Conservation (phyloP, 2,329 filamentous ascomycete genomes). For the Fusarium metavorans region DNA sequence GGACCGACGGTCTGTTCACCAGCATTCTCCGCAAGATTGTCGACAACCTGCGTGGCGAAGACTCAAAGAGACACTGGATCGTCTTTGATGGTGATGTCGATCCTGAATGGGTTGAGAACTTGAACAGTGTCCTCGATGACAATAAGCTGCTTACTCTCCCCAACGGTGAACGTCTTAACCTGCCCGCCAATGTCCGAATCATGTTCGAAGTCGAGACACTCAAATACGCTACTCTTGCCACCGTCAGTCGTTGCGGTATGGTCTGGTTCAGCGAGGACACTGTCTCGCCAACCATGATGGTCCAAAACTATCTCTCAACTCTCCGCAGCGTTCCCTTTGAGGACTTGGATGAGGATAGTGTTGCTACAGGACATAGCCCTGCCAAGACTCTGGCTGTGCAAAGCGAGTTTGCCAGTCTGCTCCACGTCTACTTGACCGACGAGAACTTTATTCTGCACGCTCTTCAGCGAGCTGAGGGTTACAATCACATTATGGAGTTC, state of each 20-base stretch:
- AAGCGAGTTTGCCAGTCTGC: conserved; percentile 80
- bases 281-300: conserved; percentile 92
- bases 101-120: conserved; percentile 98
- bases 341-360: conserved; percentile 92
- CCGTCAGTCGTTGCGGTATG: conserved; percentile 99
- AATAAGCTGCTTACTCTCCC: conserved; percentile 98
- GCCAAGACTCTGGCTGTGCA: conserved; percentile 85
- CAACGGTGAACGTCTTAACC: conserved; percentile 96
- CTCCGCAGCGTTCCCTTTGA: conserved; percentile 89
- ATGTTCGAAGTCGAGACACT: conserved; percentile 99
- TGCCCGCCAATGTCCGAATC: conserved; percentile 95
- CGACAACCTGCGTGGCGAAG: conserved; percentile 97
- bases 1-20: conserved; percentile 98
- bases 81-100: conserved; percentile 99
- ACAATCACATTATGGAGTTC: conserved; percentile 98
- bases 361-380: conserved; percentile 79
- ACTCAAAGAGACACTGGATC: conserved; percentile 98
- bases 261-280: conserved; percentile 99
- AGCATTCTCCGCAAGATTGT: conserved; percentile 98
- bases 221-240: conserved; percentile 96
- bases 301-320: conserved; percentile 88
- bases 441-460: conserved; percentile 86
- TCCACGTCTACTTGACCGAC: conserved; percentile 79
- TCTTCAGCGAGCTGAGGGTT: conserved; percentile 80
- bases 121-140: conserved; percentile 99